Evolutionary conservation across 208 protist species (phyloP).

Genomic region (Crithidia brevicula): DNA sequence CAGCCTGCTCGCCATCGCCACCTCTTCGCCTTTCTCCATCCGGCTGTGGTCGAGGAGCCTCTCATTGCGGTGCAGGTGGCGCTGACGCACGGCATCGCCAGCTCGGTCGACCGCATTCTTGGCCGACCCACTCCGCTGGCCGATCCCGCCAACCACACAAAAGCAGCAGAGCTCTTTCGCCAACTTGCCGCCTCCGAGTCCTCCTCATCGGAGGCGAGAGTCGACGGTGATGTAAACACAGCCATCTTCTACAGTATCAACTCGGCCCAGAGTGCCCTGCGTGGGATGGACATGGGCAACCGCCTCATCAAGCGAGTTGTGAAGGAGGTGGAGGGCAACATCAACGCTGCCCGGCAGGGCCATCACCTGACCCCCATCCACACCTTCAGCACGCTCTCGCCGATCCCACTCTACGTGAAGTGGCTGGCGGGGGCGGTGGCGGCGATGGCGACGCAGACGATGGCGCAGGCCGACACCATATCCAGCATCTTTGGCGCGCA

Average conservation of each 20-base stretch:
- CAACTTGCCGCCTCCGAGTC: background rate
- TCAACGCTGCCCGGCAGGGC: constrained; percentile 54
- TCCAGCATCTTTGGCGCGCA: constrained; percentile 46
- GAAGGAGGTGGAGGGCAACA: constrained; percentile 67
- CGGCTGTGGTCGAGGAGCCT: constrained; percentile 80
- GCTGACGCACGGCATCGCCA: constrained; percentile 59
- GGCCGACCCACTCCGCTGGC: constrained; percentile 50
- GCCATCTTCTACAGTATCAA: constrained; percentile 93
- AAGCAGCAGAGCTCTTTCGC: constrained; percentile 26
- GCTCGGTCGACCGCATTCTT: constrained; percentile 68
- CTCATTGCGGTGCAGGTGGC: constrained; percentile 88
- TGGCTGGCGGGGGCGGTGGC: constrained; percentile 70
- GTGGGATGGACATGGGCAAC: constrained; percentile 88
- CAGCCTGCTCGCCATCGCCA: constrained; percentile 69
- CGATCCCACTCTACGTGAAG: constrained; percentile 77
- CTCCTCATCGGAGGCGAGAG: background rate
- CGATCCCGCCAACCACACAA: constrained; percentile 32
- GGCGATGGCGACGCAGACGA: constrained; percentile 22
- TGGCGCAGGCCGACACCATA: background rate
- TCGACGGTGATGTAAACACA: constrained; percentile 62
- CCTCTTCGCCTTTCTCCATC: constrained; percentile 86
- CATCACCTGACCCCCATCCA: constrained; percentile 47
- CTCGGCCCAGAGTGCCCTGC: constrained; percentile 71
- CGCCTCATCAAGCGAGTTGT: constrained; percentile 90
- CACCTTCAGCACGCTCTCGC: constrained; percentile 81